Evolutionary conservation across 768 basidiomycete genomes (phyloP).

Genomic region (Lactifluus rugatus): DNA sequence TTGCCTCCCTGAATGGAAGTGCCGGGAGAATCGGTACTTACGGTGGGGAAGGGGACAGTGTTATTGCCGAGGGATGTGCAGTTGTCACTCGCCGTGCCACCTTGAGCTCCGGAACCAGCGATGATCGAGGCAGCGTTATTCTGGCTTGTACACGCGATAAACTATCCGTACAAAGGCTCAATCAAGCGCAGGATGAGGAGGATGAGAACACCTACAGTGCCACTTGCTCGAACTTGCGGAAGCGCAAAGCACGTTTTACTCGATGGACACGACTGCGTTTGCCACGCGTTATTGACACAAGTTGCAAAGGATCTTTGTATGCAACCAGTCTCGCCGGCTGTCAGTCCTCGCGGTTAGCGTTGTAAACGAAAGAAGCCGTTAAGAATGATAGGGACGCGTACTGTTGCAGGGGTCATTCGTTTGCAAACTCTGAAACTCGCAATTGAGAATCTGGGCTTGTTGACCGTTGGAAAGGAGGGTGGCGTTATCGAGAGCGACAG

Average conservation of each 20-base stretch:
- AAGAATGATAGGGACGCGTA: constrained; percentile 21
- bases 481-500: constrained; percentile 31
- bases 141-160: constrained; percentile 43
- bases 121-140: constrained; percentile 39
- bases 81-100: constrained; percentile 30
- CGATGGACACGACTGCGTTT: constrained; percentile 29
- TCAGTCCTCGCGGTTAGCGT: constrained; percentile 10
- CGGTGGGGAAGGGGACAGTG: constrained; percentile 20
- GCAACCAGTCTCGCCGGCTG: constrained; percentile 39
- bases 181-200: background rate
- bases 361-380: background rate
- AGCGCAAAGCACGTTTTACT: constrained; percentile 42
- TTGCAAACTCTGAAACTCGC: constrained; percentile 34
- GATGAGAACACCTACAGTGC: constrained; percentile 33
- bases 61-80: constrained; percentile 18
- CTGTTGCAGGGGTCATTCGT: constrained; percentile 37
- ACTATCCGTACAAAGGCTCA: constrained; percentile 24
- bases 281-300: constrained; percentile 37
- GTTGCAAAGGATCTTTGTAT: constrained; percentile 31
- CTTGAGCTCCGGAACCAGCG: constrained; percentile 36
- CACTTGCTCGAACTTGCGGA: constrained; percentile 34
- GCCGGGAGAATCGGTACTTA: constrained; percentile 1
- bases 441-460: constrained; percentile 43
- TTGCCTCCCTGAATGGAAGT: background rate
- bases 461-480: constrained; percentile 41